A percentile compares a stretch with the other conserved stretches of the same genome.
Evolutionary conservation across 495 filamentous ascomycete species (phyloP).

Genomic region (Podospora pseudoanserina): DNA sequence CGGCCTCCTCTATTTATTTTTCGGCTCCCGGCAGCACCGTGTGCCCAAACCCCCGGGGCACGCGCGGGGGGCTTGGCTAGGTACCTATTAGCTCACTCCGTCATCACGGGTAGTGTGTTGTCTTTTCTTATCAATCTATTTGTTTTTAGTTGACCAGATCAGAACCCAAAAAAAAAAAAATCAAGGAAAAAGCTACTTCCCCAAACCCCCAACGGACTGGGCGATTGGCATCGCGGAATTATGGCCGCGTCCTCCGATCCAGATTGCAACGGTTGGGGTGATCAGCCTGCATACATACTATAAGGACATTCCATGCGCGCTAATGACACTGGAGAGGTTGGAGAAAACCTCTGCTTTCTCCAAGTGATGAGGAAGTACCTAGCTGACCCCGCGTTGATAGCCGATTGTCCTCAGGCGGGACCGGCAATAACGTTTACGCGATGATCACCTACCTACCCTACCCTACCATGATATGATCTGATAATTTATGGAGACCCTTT

Average conservation of each 20-base stretch:
- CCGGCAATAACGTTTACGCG: not conserved
- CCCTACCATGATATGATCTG: not conserved
- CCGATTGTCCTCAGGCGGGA: not conserved
- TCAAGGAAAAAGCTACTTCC: not conserved
- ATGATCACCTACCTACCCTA: not conserved
- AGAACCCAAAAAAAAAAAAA: not conserved
- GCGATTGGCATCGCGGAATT: not conserved
- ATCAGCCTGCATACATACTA: not conserved
- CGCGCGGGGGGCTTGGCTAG: not conserved
- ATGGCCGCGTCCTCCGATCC: not conserved
- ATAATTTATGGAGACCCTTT: not conserved
- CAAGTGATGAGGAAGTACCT: too few relatives aligned
- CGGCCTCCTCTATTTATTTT: not conserved
- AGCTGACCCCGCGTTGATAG: too few relatives aligned
- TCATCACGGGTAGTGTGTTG: not conserved
- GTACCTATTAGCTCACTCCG: not conserved
- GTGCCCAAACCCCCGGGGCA: constrained; percentile 2
- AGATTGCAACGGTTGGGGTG: not conserved
- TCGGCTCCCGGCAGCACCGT: constrained; percentile 4
- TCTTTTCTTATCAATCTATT: not conserved
- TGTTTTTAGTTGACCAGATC: not conserved
- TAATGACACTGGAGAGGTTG: too few relatives aligned
- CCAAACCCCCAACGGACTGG: not conserved
- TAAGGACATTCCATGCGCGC: too few relatives aligned
- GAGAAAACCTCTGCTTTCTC: too few relatives aligned